Percentiles rank a stretch among this genome's conserved stretches.
Evolutionary conservation across 2,329 filamentous ascomycete genomes (phyloP).

Genomic region (Trichoderma hamatum): DNA sequence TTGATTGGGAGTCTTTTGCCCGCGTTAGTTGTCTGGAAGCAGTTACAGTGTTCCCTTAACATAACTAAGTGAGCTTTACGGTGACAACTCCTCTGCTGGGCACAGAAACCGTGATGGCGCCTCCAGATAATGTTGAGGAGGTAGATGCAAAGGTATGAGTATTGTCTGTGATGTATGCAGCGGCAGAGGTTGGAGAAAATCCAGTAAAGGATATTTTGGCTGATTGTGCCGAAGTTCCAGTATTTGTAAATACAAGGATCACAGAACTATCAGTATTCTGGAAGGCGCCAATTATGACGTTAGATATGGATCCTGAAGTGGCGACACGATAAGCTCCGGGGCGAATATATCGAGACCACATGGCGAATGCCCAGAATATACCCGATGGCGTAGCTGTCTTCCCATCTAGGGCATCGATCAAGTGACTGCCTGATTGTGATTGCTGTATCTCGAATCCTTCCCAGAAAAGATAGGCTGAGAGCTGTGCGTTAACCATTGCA

Average conservation of each 20-base stretch:
- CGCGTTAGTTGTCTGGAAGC: background rate
- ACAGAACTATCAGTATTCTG: constrained; percentile 7
- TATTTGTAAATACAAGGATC: constrained; percentile 12
- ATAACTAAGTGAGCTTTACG: background rate
- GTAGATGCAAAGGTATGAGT: constrained; percentile 4
- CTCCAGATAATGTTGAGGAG: background rate
- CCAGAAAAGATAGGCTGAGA: constrained; percentile 15
- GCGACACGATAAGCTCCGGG: constrained; percentile 6
- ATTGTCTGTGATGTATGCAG: constrained; percentile 12
- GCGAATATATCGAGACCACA: constrained; percentile 20
- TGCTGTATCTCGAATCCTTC: constrained; percentile 17
- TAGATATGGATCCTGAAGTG: constrained; percentile 1
- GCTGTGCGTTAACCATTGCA: constrained; percentile 12
- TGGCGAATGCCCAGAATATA: constrained; percentile 21
- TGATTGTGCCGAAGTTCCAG: background rate
- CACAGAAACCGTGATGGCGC: background rate
- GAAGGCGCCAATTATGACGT: constrained; percentile 6
- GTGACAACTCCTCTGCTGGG: constrained; percentile 6
- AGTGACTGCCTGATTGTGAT: constrained; percentile 14
- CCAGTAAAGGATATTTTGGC: background rate
- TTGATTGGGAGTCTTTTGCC: background rate
- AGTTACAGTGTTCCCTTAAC: background rate
- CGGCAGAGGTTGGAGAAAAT: background rate
- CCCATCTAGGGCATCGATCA: constrained; percentile 11
- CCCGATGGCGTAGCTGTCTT: constrained; percentile 16